Evolutionary conservation across 148 eudicot genomes (phyloP).

Genomic region (Persicaria tinctoria): DNA sequence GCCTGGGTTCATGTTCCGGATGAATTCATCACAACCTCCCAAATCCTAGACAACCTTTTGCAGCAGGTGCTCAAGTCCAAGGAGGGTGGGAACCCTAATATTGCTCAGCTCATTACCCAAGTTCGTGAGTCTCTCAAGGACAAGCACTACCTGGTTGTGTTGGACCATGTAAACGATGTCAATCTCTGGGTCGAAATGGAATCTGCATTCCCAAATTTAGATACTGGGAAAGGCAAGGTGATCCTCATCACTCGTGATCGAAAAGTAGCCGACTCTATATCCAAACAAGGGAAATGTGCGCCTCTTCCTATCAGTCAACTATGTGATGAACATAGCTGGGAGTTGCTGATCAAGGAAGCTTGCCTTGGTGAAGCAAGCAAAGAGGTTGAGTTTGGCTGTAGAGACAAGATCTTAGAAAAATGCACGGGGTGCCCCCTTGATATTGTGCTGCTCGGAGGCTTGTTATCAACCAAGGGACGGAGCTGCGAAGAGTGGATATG

Average conservation of each 20-base stretch:
- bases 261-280: neutral
- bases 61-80: constrained; percentile 14
- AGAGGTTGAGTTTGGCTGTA: neutral
- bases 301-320: neutral
- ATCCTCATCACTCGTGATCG: constrained; percentile 11
- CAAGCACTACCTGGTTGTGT: constrained; percentile 7
- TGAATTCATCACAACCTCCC: neutral
- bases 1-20: constrained; percentile 22
- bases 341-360: constrained; percentile 12
- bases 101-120: neutral
- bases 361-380: neutral
- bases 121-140: neutral
- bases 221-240: constrained; percentile 12
- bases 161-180: constrained; percentile 12
- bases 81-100: constrained; percentile 1
- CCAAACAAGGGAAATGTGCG: neutral
- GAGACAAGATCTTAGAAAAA: constrained; percentile 1
- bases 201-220: neutral
- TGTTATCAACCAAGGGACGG: constrained; percentile 20
- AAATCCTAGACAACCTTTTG: constrained; percentile 12
- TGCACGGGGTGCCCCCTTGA: constrained; percentile 17
- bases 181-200: constrained; percentile 4
- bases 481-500: constrained; percentile 11
- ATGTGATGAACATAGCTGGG: constrained; percentile 10
- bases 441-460: constrained; percentile 24